phyloP scores from a whole-genome alignment of 2,329 filamentous ascomycete genomes.

The Penicillium sp. region DNA sequence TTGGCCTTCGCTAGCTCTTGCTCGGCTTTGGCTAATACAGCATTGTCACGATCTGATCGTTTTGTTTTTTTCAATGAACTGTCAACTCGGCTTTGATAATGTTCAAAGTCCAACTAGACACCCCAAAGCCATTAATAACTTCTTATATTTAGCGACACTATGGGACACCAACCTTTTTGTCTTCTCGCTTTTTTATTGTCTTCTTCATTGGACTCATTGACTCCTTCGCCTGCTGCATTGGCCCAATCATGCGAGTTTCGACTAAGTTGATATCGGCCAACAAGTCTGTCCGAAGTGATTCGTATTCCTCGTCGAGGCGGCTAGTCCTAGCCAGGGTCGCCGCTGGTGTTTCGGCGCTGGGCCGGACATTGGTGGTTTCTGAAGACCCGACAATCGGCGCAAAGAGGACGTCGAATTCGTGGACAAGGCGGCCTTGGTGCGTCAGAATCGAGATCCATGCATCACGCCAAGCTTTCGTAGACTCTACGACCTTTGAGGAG shows the following conservation, averaged over 20 bases:
- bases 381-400: constrained; percentile 68
- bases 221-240: constrained; percentile 66
- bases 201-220: constrained; percentile 70
- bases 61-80: constrained; percentile 66
- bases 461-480: constrained; percentile 72
- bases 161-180: constrained; percentile 56
- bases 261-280: constrained; percentile 67
- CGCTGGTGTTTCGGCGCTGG: constrained; percentile 59
- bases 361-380: constrained; percentile 53
- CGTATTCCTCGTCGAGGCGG: constrained; percentile 63
- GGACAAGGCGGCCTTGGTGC: constrained; percentile 63
- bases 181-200: constrained; percentile 79
- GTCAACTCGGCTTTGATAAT: constrained; percentile 67
- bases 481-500: constrained; percentile 63
- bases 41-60: constrained; percentile 69
- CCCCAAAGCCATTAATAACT: background rate
- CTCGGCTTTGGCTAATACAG: constrained; percentile 66
- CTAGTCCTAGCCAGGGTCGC: constrained; percentile 61
- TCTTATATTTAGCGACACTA: background rate
- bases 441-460: constrained; percentile 70
- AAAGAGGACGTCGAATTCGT: constrained; percentile 70
- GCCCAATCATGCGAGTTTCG: constrained; percentile 65
- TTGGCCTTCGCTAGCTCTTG: constrained; percentile 62
- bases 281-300: constrained; percentile 68
- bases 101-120: constrained; percentile 68